Evolutionary conservation across 768 basidiomycete species (phyloP).

Genomic region (Suillus tomentosus): DNA sequence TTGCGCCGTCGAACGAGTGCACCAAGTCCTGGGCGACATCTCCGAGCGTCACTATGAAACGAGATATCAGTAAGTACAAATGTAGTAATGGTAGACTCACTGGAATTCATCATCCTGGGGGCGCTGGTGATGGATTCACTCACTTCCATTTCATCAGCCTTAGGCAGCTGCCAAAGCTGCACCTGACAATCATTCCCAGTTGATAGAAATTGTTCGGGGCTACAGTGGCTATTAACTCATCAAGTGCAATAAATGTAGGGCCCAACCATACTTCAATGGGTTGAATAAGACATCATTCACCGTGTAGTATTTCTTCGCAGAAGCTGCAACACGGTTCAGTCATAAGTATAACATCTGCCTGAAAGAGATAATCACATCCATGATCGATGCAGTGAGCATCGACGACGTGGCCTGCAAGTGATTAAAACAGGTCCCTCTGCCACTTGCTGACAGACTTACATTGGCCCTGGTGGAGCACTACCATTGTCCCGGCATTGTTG

Average conservation of each 20-base stretch:
- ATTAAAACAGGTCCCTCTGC: not conserved
- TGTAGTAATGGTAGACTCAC: conserved; percentile 19
- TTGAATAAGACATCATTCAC: conserved; percentile 60
- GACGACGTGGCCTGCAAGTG: not conserved
- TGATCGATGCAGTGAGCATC: conserved; percentile 7
- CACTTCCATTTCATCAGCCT: conserved; percentile 22
- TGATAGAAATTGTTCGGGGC: conserved; percentile 44
- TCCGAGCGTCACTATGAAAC: conserved; percentile 24
- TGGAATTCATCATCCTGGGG: conserved; percentile 15
- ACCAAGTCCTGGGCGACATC: conserved; percentile 44
- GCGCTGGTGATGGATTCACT: not conserved
- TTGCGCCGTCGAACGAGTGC: conserved; percentile 43
- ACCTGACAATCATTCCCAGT: conserved; percentile 49
- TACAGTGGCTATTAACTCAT: conserved; percentile 22
- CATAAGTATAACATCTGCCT: not conserved
- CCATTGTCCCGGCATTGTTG: conserved; percentile 50
- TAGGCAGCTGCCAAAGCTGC: conserved; percentile 42
- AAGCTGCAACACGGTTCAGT: conserved; percentile 15
- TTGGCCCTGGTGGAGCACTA: conserved; percentile 39
- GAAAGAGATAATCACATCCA: not conserved
- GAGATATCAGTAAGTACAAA: conserved; percentile 10
- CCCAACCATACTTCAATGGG: conserved; percentile 43
- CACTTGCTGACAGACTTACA: conserved; percentile 17
- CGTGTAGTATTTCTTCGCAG: conserved; percentile 47
- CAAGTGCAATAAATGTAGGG: conserved; percentile 11